These are phyloP conservation scores for Viola odorata DNA, from an alignment of 345 rosid genomes.

Conservation along the genomic window DNA sequence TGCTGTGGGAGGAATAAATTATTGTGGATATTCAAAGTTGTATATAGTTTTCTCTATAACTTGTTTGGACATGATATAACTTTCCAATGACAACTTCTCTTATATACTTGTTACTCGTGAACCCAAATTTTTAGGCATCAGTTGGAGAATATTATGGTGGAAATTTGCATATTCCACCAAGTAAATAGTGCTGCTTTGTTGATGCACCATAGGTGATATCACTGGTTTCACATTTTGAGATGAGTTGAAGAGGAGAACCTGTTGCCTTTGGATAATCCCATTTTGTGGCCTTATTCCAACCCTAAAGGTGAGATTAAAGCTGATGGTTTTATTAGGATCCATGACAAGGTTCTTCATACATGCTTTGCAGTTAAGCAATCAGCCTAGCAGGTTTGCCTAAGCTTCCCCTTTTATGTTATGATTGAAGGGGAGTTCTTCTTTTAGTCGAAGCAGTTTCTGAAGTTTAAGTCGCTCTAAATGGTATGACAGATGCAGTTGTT, in stretches of 20 bases:
- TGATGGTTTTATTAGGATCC: background rate
- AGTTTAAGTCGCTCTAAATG: no score
- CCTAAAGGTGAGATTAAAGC: slow-evolving; percentile 2
- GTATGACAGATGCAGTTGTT: no score
- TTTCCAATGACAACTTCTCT: background rate
- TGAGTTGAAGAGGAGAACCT: no score
- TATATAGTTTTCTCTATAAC: background rate
- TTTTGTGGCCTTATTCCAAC: background rate
- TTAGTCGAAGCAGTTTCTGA: no score
- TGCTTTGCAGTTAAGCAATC: background rate
- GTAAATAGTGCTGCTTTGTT: slow-evolving; percentile 5
- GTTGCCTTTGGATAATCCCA: background rate
- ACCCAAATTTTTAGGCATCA: slow-evolving; percentile 38
- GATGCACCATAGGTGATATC: no score
- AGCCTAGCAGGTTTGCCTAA: background rate
- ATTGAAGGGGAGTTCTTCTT: no score
- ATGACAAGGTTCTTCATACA: no score
- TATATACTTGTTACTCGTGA: background rate
- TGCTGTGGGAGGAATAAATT: background rate
- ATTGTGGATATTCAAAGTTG: background rate
- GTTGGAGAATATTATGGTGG: slow-evolving; percentile 73
- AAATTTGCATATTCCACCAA: slow-evolving; percentile 35
- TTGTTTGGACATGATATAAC: background rate
- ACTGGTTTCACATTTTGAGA: no score
- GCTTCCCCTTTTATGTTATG: background rate